A percentile compares a stretch with the other conserved stretches of the same genome.
Evolutionary conservation across 2,329 filamentous ascomycete species (phyloP).

Genomic region (Nakataea oryzae): DNA sequence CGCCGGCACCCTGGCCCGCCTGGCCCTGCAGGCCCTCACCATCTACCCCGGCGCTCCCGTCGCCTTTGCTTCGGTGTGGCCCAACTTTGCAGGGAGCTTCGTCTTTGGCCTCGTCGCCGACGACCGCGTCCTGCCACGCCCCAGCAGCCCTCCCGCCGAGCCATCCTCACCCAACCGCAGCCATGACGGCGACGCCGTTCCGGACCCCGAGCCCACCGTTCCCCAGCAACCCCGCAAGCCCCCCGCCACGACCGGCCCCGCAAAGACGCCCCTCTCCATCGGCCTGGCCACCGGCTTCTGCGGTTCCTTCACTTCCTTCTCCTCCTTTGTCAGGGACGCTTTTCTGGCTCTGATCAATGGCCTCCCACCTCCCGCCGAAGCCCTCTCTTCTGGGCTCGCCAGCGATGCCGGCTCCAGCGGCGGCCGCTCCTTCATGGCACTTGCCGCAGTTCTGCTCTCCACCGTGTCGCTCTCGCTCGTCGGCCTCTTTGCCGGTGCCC

Average conservation of each 20-base stretch:
- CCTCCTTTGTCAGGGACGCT: constrained; percentile 54
- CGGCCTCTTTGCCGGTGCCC: constrained; percentile 62
- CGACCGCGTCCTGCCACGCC: constrained; percentile 15
- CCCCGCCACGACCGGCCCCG: constrained; percentile 26
- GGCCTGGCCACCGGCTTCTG: constrained; percentile 64
- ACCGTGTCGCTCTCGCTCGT: constrained; percentile 62
- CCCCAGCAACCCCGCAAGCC: neutral
- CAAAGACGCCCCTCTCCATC: constrained; percentile 79
- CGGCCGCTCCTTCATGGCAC: constrained; percentile 75
- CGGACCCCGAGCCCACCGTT: neutral
- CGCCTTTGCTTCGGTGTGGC: constrained; percentile 69
- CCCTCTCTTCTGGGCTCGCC: constrained; percentile 28
- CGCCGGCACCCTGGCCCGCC: constrained; percentile 69
- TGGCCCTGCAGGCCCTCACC: constrained; percentile 72
- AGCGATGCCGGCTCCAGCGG: constrained; percentile 30
- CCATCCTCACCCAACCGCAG: neutral
- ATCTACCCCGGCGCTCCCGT: constrained; percentile 70
- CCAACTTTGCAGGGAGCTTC: constrained; percentile 73
- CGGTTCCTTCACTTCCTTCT: constrained; percentile 62
- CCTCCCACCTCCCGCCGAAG: constrained; percentile 38
- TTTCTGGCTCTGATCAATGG: constrained; percentile 69
- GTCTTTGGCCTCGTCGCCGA: constrained; percentile 70
- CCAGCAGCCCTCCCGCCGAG: neutral
- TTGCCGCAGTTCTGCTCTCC: constrained; percentile 62
- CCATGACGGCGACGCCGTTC: neutral